Evolutionary conservation across 306 rosid genomes (phyloP), one percentile per base, ranked within the genome.

Genomic region (Dryas octopetala): DNA sequence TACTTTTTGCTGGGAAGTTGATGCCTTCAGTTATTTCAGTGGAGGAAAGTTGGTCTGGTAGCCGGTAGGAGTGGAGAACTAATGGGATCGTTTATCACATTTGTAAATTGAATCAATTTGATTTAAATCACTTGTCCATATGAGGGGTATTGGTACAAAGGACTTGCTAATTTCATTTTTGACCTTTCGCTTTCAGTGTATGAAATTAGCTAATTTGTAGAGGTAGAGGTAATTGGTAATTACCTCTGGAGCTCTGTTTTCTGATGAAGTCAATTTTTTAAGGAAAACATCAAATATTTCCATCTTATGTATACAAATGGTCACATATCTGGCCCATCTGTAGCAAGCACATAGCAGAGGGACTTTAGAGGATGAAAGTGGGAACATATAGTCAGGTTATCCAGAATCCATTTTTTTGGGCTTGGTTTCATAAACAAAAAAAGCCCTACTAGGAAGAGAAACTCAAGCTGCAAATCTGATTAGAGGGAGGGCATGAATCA

Each of bases 41-140:
- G 62, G 48, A 48, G 9, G 53, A 54, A 66, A 5, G 78, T 71
- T 74, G 65, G 5, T 44, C 48, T 62, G n/a, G n/a, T n/a, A n/a
- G n/a, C n/a, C n/a, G 48, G 40, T 58, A 57, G 79, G 68, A 55
- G 50, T 5, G 50, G 64, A 58, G 28, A 69, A 66, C 17, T 66
- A 48, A 64, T 62, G 78, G 81, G 84, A 28, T 68, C 70, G 64
- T 64, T 66, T 54, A 50, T 76, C 75, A 16, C 70, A 80, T 70
- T 61, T 85, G 89, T 84, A 86, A 64, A 81, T 74, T 71, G 77
- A 46, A 77, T 71, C 66, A 38, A 19, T 43, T 49, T 40, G 50
- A 17, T 78, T 79, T 38, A 43, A 68, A 62, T 60, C 26, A 14
- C 17, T 23, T 85, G 79, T 85, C 84, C 73, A 85, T 75, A 85